A percentile compares a stretch with the other conserved stretches of the same genome.
These are phyloP conservation scores for Salvia miltiorrhiza DNA, from an alignment of 257 asterid species.

Conservation along the genomic window DNA sequence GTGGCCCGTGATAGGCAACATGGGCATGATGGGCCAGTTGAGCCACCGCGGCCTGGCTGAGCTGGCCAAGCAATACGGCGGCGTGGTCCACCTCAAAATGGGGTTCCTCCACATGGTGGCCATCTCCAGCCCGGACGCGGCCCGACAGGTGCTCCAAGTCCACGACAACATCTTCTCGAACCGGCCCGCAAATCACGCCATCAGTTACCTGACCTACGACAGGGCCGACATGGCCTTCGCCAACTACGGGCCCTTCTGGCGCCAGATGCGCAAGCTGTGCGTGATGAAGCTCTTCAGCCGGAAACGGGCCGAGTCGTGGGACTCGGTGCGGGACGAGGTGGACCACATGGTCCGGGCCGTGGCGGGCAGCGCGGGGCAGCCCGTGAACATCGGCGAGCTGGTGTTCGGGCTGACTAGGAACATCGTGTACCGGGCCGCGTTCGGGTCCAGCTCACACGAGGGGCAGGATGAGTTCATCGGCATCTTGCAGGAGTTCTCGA, in stretches of 20 bases:
- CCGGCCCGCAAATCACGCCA: constrained; percentile 76
- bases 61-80: constrained; percentile 69
- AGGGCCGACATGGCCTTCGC: constrained; percentile 92
- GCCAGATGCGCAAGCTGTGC: constrained; percentile 84
- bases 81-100: constrained; percentile 60
- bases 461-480: constrained; percentile 65
- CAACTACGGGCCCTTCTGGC: constrained; percentile 89
- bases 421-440: constrained; percentile 71
- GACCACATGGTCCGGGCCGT: constrained; percentile 42
- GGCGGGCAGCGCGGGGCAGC: constrained; percentile 25
- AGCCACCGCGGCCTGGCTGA: constrained; percentile 78
- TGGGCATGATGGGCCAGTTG: constrained; percentile 55
- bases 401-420: constrained; percentile 70
- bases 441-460: constrained; percentile 57
- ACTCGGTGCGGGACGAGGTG: constrained; percentile 77
- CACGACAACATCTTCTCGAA: constrained; percentile 80
- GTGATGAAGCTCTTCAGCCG: constrained; percentile 85
- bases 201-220: constrained; percentile 65
- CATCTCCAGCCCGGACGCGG: constrained; percentile 63
- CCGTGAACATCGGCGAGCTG: constrained; percentile 64
- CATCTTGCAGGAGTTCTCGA: constrained; percentile 74
- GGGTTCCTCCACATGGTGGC: constrained; percentile 56
- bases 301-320: constrained; percentile 84
- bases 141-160: constrained; percentile 75
- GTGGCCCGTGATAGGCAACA: constrained; percentile 79